These are phyloP conservation scores for Phialemoniopsis sp. DNA, from an alignment of 2,329 filamentous ascomycete genomes.

Conservation along the genomic window DNA sequence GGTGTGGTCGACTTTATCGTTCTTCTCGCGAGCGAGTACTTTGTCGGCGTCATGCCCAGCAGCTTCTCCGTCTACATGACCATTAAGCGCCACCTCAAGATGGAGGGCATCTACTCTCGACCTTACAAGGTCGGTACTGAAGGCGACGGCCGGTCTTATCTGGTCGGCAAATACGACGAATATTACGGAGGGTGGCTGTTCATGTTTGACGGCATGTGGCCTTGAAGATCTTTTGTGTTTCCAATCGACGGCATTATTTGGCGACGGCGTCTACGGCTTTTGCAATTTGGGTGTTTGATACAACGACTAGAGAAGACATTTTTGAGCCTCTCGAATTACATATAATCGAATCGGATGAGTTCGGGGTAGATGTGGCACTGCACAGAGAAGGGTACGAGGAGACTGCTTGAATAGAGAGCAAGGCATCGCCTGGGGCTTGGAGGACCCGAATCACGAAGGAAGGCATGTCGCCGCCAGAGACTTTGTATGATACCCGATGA, in stretches of 20 bases:
- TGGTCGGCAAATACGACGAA: constrained; percentile 36
- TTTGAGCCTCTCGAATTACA: background rate
- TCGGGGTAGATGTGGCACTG: too few relatives aligned
- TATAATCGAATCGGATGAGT: too few relatives aligned
- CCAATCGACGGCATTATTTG: background rate
- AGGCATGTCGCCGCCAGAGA: too few relatives aligned
- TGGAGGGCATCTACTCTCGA: constrained; percentile 31
- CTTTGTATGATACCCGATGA: too few relatives aligned
- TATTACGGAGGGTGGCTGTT: constrained; percentile 46
- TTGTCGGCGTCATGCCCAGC: constrained; percentile 40
- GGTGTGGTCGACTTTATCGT: constrained; percentile 36
- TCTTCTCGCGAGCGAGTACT: constrained; percentile 31
- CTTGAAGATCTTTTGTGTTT: constrained; percentile 12
- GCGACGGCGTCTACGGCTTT: too few relatives aligned
- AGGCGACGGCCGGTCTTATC: constrained; percentile 34
- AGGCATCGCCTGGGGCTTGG: too few relatives aligned
- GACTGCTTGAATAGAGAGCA: too few relatives aligned
- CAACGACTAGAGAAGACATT: background rate
- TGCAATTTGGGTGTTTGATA: background rate
- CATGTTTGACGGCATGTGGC: constrained; percentile 41
- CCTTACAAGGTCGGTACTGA: constrained; percentile 37
- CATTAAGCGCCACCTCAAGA: constrained; percentile 37
- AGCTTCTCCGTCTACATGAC: constrained; percentile 43
- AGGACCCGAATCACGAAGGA: too few relatives aligned
- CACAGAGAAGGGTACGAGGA: too few relatives aligned